Percentiles rank a stretch among this genome's conserved stretches.
Evolutionary conservation across 441 rosid genomes (phyloP).

Genomic region (Pelargonium citronellum): DNA sequence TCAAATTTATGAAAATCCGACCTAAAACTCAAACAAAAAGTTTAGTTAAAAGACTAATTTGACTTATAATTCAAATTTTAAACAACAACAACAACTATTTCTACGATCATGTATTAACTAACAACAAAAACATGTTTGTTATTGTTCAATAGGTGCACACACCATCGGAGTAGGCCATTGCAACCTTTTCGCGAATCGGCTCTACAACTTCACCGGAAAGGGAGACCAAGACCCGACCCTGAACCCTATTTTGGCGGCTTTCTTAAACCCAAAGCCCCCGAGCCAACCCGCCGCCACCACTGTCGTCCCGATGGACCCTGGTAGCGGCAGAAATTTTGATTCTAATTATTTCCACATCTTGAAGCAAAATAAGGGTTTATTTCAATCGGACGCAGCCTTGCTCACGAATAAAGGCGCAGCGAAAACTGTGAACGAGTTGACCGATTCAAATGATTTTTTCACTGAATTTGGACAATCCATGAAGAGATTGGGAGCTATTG

Average conservation of each 20-base stretch:
- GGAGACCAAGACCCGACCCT: conserved; percentile 53
- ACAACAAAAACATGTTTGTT: too few relatives aligned
- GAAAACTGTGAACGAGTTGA: conserved; percentile 23
- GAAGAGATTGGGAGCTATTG: conserved; percentile 54
- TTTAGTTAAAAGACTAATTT: too few relatives aligned
- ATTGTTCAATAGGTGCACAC: conserved; percentile 43
- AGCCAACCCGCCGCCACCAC: conserved; percentile 16
- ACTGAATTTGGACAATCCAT: conserved; percentile 41
- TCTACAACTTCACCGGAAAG: conserved; percentile 59
- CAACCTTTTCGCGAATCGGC: conserved; percentile 35
- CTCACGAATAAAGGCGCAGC: conserved; percentile 22
- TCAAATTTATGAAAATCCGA: too few relatives aligned
- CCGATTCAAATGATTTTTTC: conserved; percentile 20
- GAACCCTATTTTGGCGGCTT: conserved; percentile 30
- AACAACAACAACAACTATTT: too few relatives aligned
- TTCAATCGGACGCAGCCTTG: neutral
- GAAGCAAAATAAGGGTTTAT: neutral
- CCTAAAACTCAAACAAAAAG: too few relatives aligned
- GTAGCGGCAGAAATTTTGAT: neutral
- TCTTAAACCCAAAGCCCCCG: conserved; percentile 34
- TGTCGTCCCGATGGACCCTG: neutral
- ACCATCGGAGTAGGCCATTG: conserved; percentile 50
- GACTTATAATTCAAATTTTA: too few relatives aligned
- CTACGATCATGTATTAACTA: too few relatives aligned
- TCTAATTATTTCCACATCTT: neutral